These are phyloP conservation scores for Fomitopsis schrenkii DNA, from an alignment of 1,284 basidiomycete species.

Conservation along the genomic window DNA sequence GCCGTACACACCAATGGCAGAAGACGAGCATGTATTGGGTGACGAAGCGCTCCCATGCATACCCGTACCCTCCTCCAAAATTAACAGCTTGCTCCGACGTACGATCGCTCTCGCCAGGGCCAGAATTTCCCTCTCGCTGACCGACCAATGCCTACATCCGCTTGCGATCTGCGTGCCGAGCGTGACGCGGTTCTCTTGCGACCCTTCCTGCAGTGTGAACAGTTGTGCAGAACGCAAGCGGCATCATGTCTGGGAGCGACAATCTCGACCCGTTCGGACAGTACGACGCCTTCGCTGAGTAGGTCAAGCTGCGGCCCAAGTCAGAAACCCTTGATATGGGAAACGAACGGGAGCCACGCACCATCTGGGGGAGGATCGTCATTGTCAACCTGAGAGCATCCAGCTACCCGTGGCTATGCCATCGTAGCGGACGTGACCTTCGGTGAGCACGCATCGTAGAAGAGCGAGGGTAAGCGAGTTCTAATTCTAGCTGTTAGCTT, in stretches of 20 bases:
- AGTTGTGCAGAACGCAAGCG: slow-evolving; percentile 48
- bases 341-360: slow-evolving; percentile 10
- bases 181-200: slow-evolving; percentile 42
- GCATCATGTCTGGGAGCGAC: slow-evolving; percentile 46
- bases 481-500: slow-evolving; percentile 32
- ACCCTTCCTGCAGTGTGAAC: slow-evolving; percentile 45
- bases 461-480: slow-evolving; percentile 41
- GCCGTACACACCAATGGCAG: slow-evolving; percentile 22
- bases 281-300: slow-evolving; percentile 61
- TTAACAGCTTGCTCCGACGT: slow-evolving; percentile 52
- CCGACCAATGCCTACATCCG: slow-evolving; percentile 63
- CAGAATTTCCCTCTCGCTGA: slow-evolving; percentile 67
- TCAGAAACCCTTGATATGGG: background rate
- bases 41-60: background rate
- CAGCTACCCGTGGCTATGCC: slow-evolving; percentile 33
- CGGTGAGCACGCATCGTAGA: slow-evolving; percentile 43
- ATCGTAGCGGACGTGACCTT: slow-evolving; percentile 38
- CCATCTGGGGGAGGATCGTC: slow-evolving; percentile 42
- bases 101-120: slow-evolving; percentile 58
- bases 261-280: slow-evolving; percentile 73
- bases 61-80: slow-evolving; percentile 52
- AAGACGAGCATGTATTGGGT: slow-evolving; percentile 9
- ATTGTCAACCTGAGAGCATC: slow-evolving; percentile 46
- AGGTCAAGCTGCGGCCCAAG: slow-evolving; percentile 51
- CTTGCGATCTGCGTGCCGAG: slow-evolving; percentile 48